Evolutionary conservation across 306 rosid genomes (phyloP).

Genomic region (Castanospermum australe): DNA sequence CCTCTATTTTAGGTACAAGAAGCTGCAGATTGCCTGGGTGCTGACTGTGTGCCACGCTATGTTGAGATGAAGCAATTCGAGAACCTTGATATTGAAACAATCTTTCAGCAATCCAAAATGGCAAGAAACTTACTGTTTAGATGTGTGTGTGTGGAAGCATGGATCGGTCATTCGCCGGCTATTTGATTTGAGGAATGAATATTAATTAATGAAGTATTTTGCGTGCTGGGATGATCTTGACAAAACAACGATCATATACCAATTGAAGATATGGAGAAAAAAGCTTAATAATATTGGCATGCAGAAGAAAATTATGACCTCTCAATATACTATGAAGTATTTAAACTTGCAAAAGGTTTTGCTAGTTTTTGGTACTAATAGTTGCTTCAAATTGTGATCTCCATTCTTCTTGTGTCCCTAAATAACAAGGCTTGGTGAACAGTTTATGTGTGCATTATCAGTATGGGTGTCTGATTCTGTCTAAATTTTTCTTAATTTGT

Average conservation of each 20-base stretch:
- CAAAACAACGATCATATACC: background rate
- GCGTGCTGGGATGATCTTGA: slow-evolving; percentile 7
- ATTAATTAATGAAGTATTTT: background rate
- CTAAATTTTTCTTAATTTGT: slow-evolving; percentile 22
- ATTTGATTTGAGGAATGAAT: background rate
- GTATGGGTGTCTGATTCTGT: background rate
- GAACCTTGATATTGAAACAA: slow-evolving; percentile 55
- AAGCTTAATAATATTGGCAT: background rate
- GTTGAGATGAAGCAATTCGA: slow-evolving; percentile 74
- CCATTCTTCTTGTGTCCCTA: background rate
- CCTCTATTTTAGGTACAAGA: slow-evolving; percentile 70
- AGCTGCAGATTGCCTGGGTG: slow-evolving; percentile 96
- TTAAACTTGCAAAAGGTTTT: background rate
- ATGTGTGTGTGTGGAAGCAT: background rate
- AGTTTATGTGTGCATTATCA: background rate
- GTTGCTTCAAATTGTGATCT: slow-evolving; percentile 12
- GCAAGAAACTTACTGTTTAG: slow-evolving; percentile 42
- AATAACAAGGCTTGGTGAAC: background rate
- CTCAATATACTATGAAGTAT: background rate
- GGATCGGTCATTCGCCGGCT: background rate
- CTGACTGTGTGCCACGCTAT: slow-evolving; percentile 82
- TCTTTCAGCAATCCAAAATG: slow-evolving; percentile 51
- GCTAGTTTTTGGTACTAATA: background rate
- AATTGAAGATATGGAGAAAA: background rate
- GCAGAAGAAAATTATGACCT: background rate